Base-by-base conservation (phyloP, 805 yeast genomes). In the Candida argentea region DNA sequence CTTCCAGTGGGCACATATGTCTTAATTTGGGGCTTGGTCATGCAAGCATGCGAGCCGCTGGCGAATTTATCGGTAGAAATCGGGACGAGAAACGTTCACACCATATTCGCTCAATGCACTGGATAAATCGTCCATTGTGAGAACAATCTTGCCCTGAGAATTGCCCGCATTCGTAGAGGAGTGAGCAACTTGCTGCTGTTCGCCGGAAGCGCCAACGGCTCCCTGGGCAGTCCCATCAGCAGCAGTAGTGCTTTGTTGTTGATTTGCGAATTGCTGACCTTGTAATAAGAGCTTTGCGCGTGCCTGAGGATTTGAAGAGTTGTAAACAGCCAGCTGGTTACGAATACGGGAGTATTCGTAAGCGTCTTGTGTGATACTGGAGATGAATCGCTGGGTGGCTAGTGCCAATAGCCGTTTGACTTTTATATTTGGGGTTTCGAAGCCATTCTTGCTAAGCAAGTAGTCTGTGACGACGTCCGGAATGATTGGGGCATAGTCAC, bases 391-490 rank as follows among this genome's bases (percentile, higher is more conserved):
- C 46, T 93, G 98, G 0, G 98, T 91, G 1, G 98, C 97, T 32
- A 91, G 61, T 0, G 97, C 96, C 27, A 91, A 61, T 20, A 91
- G 59, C 30, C 97, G 65, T 51, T 86, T 87, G 32, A 59, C 51
- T 22, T 86, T 69, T 9, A 73, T 58, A 48, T 89, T 94, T 22
- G 78, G 66, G 16, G 91, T 73, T 33, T 77, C 79, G 43, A 91
- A 76, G 22, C 96, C 96, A 36, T 85, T 79, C 44, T 79, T 78
- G 14, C 84, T 73, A 29, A 89, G 57, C 44, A 89, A 91, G 50
- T 86, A 91, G 47, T 89, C 96, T 0, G 95, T 82, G 7, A 91
- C 96, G 0, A 94, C 87, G 49, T 91, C 97, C 0, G 98, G 98
- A 22, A 91, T 91, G 6, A 27, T 31, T 2, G 98, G 98, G 3